Percentiles rank a stretch among this genome's conserved stretches.
phyloP scores from a whole-genome alignment of 371 early-diverging fungal species.

The Umbelopsis sp. region DNA sequence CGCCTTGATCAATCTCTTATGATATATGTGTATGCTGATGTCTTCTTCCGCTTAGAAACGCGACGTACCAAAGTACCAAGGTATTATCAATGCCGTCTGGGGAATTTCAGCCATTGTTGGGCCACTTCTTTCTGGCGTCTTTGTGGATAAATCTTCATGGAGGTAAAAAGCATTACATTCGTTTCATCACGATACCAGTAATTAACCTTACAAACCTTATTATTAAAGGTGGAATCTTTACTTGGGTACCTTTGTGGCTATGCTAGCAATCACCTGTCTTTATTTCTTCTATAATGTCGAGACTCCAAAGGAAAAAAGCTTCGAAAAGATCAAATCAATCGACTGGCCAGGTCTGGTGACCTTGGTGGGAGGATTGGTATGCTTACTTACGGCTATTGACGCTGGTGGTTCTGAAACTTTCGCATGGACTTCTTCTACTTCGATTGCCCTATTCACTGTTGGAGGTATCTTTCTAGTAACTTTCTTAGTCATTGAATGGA shows the following conservation, averaged over 20 bases:
- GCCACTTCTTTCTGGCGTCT: not conserved
- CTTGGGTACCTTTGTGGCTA: not conserved
- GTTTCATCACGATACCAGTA: not conserved
- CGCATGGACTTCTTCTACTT: not conserved
- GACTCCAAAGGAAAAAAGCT: not conserved
- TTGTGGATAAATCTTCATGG: slow-evolving; percentile 10
- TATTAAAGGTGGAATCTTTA: not conserved
- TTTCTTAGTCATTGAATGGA: not conserved
- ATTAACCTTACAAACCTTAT: not conserved
- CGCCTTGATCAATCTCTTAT: not conserved
- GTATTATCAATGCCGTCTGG: slow-evolving; percentile 7
- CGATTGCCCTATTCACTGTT: not conserved
- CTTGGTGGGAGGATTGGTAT: not conserved
- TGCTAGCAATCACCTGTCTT: not conserved
- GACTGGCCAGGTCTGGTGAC: slow-evolving; percentile 3
- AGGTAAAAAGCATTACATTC: not conserved
- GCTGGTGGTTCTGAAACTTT: slow-evolving; percentile 2
- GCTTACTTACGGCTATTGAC: slow-evolving; percentile 11
- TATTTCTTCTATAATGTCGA: slow-evolving; percentile 5
- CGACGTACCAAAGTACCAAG: slow-evolving; percentile 8
- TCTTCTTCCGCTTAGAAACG: not conserved
- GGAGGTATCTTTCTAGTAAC: not conserved
- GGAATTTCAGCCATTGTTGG: slow-evolving; percentile 12
- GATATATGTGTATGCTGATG: too few relatives aligned
- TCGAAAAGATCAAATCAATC: not conserved